Conservation (phyloP, 257 asterid genomes). For the Striga asiatica region DNA sequence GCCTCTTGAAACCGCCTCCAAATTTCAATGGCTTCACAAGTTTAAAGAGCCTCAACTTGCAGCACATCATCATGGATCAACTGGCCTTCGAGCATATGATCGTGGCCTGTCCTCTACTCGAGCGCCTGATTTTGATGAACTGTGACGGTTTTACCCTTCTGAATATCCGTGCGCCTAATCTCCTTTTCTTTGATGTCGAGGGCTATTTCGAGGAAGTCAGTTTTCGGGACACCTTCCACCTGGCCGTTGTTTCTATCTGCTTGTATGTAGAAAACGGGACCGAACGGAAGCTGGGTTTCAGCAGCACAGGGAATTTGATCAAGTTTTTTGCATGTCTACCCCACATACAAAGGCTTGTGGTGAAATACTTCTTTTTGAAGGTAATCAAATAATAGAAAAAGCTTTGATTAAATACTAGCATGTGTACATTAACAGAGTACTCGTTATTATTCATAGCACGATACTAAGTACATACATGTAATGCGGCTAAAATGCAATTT, state of each 20-base stretch:
- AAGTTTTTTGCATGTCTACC: conserved; percentile 76
- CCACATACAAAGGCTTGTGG: conserved; percentile 86
- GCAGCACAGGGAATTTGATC: conserved; percentile 58
- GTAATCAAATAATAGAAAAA: too few species aligned
- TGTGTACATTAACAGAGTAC: too few species aligned
- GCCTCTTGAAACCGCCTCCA: conserved; percentile 66
- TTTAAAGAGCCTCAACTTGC: conserved; percentile 92
- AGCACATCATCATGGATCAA: conserved; percentile 94
- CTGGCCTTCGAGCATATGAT: conserved; percentile 65
- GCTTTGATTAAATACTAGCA: too few species aligned
- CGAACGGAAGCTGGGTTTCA: conserved; percentile 39
- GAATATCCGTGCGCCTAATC: conserved; percentile 73
- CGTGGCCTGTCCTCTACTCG: conserved; percentile 67
- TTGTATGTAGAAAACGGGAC: conserved; percentile 48
- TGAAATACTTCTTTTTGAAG: conserved; percentile 90
- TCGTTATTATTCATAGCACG: too few species aligned
- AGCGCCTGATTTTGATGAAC: conserved; percentile 84
- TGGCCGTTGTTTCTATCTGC: conserved; percentile 79
- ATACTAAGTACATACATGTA: too few species aligned
- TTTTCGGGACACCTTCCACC: conserved; percentile 52
- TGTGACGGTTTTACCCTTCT: conserved; percentile 79
- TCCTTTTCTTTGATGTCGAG: conserved; percentile 87
- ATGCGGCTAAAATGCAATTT: too few species aligned
- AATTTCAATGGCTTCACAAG: conserved; percentile 60
- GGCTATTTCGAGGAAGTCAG: conserved; percentile 74